Base-by-base conservation (phyloP, 208 protist species). In the Trypanosomatidae sp. region DNA sequence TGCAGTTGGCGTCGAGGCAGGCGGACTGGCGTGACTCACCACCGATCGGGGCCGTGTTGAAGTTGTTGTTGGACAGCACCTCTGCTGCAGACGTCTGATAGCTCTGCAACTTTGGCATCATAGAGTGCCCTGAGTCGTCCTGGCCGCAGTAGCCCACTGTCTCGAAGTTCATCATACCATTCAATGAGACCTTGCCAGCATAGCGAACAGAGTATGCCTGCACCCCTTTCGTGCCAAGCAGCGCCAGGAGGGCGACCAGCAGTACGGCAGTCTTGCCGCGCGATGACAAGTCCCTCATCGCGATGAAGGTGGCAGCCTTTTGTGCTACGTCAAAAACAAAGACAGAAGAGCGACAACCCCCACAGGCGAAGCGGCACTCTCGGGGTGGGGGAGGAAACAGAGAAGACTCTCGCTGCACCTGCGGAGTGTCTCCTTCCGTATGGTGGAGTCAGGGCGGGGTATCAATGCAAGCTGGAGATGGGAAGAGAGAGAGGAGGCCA, bases 71-170 rank as follows among this genome's bases (percentile, higher is more conserved):
- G 0, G 13, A 64, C 41, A 87, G 47, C 17, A 75, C 53, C 41
- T 78, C 46, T 12, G 49, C 39, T 0, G 80, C 85, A 49, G 53
- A 44, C 4, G 25, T 39, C 46, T 91, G 80, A 49, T 80, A 84
- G 66, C 58, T 60, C 59, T 75, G 28, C 65, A 71, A 77, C 68
- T 78, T 91, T 19, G 88, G 88, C 88, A 93, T 93, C 83, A 89
- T 85, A 25, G 80, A 80, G 73, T 90, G 84, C 17, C 72, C 79
- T 4, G 62, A 22, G 68, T 85, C 76, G 25, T 62, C 69, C 12
- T 46, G 58, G 3, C 66, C 74, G 65, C 87, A 91, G 74, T 81
- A 86, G 39, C 82, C 83, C 2, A 55, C 15, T 5, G 52, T 8
- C 33, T 68, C 68, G 25, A 80, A 76, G 46, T 71, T 77, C 69